Conservation (phyloP, 257 asterid species). For the Solanum clarkiae region DNA sequence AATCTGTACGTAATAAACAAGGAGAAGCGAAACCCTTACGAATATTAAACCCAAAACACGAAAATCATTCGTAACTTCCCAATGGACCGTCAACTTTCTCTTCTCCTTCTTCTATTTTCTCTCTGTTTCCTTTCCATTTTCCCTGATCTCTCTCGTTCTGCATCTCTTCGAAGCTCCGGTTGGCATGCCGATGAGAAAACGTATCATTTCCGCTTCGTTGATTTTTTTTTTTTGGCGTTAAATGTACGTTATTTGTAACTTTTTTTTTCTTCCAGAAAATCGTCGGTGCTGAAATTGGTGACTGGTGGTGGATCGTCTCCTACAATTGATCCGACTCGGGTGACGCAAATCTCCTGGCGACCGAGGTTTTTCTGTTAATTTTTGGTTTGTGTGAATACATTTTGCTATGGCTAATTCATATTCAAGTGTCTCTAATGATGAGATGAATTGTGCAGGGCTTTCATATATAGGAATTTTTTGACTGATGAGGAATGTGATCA, state of each 20-base stretch:
- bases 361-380: conserved; percentile 39
- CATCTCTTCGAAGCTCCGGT: conserved; percentile 28
- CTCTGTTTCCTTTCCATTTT: conserved; percentile 17
- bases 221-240: not conserved
- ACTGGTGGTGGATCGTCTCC: conserved; percentile 32
- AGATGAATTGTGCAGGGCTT: conserved; percentile 46
- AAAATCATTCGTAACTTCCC: not conserved
- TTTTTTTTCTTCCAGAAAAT: conserved; percentile 22
- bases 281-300: conserved; percentile 31
- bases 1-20: not conserved
- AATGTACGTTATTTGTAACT: conserved; percentile 13
- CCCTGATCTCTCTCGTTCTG: not conserved
- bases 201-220: not conserved
- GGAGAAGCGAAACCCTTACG: not conserved
- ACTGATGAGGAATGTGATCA: conserved; percentile 81
- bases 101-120: conserved; percentile 18
- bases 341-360: conserved; percentile 72
- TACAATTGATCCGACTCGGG: conserved; percentile 71
- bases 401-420: not conserved
- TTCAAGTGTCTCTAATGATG: not conserved
- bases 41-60: not conserved
- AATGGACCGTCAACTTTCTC: not conserved
- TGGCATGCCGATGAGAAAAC: conserved; percentile 16
- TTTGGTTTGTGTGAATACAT: not conserved
- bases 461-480: conserved; percentile 59